A percentile compares a stretch with the other conserved stretches of the same genome.
Conservation (phyloP, 2,329 filamentous ascomycete genomes). For the Didymella pomorum region DNA sequence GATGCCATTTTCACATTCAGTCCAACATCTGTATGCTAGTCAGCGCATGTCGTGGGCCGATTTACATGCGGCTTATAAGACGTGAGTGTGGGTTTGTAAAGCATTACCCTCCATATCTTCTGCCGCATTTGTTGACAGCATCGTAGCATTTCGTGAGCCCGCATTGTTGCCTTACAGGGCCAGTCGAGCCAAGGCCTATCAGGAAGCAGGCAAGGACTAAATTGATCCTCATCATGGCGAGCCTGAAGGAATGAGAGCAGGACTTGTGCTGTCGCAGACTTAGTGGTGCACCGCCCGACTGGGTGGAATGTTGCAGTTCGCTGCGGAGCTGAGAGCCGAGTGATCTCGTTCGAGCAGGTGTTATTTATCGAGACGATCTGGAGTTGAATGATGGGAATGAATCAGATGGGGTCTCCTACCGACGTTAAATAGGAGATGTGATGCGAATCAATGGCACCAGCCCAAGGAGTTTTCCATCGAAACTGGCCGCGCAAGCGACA, state of each 20-base stretch:
- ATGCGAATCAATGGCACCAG: not conserved
- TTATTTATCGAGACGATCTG: not conserved
- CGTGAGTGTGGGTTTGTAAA: too few species aligned
- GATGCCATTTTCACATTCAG: slow-evolving; percentile 18
- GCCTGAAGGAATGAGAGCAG: not conserved
- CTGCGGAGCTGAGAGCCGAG: not conserved
- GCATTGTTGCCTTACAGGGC: slow-evolving; percentile 30
- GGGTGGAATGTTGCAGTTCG: not conserved
- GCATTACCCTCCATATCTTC: slow-evolving; percentile 34
- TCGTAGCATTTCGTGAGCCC: slow-evolving; percentile 28
- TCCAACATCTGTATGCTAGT: slow-evolving; percentile 15
- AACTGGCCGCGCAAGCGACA: not conserved
- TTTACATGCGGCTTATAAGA: not conserved
- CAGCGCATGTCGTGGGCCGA: not conserved
- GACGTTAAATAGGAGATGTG: slow-evolving; percentile 8
- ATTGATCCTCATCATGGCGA: not conserved
- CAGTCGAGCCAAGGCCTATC: slow-evolving; percentile 14
- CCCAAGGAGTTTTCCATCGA: not conserved
- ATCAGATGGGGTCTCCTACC: not conserved
- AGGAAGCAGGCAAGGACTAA: not conserved
- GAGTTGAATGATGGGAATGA: not conserved
- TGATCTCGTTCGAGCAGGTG: not conserved
- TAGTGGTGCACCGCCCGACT: not conserved
- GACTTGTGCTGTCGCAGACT: not conserved
- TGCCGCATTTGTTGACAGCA: slow-evolving; percentile 31